Conservation (phyloP, 805 yeast species). For the Torulaspora indica region DNA sequence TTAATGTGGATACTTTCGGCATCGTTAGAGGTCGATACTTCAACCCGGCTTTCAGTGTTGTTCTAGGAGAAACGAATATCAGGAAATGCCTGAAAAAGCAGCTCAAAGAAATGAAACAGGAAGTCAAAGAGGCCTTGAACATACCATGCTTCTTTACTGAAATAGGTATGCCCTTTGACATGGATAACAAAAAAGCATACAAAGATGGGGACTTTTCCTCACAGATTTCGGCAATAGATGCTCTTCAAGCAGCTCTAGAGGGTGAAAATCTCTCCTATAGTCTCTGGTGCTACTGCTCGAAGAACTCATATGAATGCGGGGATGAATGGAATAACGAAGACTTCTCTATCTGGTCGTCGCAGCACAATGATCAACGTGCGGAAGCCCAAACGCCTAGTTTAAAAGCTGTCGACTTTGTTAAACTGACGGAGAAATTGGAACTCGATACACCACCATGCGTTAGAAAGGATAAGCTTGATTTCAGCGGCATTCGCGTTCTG, state of each 20-base stretch:
- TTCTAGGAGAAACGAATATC: slow-evolving; percentile 76
- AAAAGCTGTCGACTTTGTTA: slow-evolving; percentile 8
- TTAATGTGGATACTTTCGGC: slow-evolving; percentile 87
- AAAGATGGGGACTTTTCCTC: slow-evolving; percentile 58
- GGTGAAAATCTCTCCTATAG: slow-evolving; percentile 66
- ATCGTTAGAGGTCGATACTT: slow-evolving; percentile 72
- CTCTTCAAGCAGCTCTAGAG: slow-evolving; percentile 73
- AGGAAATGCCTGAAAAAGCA: slow-evolving; percentile 68
- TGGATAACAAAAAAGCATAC: slow-evolving; percentile 77
- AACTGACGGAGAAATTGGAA: slow-evolving; percentile 6
- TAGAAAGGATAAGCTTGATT: slow-evolving; percentile 13
- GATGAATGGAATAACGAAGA: slow-evolving; percentile 94
- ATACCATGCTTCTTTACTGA: slow-evolving; percentile 83
- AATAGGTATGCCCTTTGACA: slow-evolving; percentile 96
- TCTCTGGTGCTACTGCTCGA: slow-evolving; percentile 77
- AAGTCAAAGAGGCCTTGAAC: slow-evolving; percentile 62
- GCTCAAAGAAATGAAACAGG: slow-evolving; percentile 58
- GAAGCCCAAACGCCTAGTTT: neutral
- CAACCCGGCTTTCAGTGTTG: slow-evolving; percentile 69
- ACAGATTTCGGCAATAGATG: slow-evolving; percentile 82
- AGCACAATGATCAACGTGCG: slow-evolving; percentile 38
- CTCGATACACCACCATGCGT: slow-evolving; percentile 13
- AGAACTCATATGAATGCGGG: slow-evolving; percentile 78
- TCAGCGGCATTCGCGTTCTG: slow-evolving; percentile 64
- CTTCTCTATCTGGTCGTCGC: slow-evolving; percentile 77